phyloP scores from a whole-genome alignment of 352 stramenopile species.

The Pythium plurisporium region DNA sequence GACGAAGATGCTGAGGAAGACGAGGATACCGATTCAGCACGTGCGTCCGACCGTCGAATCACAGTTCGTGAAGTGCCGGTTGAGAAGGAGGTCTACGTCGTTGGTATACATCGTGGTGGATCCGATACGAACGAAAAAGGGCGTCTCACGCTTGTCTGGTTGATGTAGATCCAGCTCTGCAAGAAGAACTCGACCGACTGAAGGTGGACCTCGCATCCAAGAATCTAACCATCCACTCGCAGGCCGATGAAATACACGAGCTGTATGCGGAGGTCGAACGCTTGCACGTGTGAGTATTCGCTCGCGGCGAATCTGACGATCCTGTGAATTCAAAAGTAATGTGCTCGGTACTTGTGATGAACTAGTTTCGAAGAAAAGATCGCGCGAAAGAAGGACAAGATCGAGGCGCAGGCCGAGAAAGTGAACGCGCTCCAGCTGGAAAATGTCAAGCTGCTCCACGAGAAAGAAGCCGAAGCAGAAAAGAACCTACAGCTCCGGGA shows the following conservation, averaged over 20 bases:
- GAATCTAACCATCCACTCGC: conserved; percentile 46
- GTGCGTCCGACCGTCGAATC: neutral
- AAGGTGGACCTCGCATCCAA: conserved; percentile 54
- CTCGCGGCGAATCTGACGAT: too few species aligned
- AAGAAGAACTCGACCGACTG: conserved; percentile 58
- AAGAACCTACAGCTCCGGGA: conserved; percentile 40
- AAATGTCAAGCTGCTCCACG: conserved; percentile 47
- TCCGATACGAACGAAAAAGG: too few species aligned
- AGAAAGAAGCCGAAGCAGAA: conserved; percentile 41
- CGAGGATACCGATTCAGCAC: conserved; percentile 10
- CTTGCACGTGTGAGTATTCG: conserved; percentile 26
- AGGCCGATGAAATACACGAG: conserved; percentile 57
- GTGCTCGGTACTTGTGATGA: neutral
- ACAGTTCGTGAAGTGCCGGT: neutral
- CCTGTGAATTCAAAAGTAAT: too few species aligned
- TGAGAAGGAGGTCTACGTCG: conserved; percentile 15
- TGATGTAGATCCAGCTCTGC: conserved; percentile 27
- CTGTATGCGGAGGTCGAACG: conserved; percentile 57
- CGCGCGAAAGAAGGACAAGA: conserved; percentile 33
- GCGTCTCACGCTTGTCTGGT: neutral
- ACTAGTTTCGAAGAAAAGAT: conserved; percentile 33
- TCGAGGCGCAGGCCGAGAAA: conserved; percentile 26
- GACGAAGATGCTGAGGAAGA: conserved; percentile 18
- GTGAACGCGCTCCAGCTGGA: conserved; percentile 36
- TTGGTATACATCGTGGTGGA: conserved; percentile 2